phyloP scores from a whole-genome alignment of 208 protist species.

The Leishmania major region DNA sequence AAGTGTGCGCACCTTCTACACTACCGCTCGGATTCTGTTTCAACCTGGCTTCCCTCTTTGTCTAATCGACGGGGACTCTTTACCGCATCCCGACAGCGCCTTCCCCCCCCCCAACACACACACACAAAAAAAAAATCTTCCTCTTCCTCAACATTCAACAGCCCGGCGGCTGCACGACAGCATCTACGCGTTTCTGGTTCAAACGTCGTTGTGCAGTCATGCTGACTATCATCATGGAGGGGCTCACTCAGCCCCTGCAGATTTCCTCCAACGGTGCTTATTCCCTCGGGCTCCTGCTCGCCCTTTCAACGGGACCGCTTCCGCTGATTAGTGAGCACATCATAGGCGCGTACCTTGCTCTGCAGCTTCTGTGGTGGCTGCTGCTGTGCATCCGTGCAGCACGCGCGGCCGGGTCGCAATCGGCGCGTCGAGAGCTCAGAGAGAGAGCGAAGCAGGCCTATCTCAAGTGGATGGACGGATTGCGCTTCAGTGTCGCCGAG shows the following conservation, averaged over 20 bases:
- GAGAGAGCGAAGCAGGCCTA: neutral
- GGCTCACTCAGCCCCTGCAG: slow-evolving; percentile 10
- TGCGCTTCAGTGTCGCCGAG: slow-evolving; percentile 4
- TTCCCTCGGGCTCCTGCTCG: slow-evolving; percentile 3
- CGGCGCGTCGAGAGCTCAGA: slow-evolving; percentile 4
- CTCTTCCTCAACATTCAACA: neutral
- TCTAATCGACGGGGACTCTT: neutral
- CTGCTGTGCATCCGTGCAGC: slow-evolving; percentile 16
- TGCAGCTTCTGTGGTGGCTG: slow-evolving; percentile 19
- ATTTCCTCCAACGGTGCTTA: neutral
- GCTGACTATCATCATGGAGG: slow-evolving; percentile 5
- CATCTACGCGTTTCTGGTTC: neutral
- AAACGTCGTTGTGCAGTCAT: neutral
- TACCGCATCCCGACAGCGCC: neutral
- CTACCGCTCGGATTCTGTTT: slow-evolving; percentile 3
- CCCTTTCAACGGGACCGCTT: neutral
- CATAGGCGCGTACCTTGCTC: slow-evolving; percentile 13
- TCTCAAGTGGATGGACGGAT: slow-evolving; percentile 18
- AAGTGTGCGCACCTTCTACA: neutral
- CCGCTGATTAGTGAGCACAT: neutral
- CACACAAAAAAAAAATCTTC: too few relatives aligned
- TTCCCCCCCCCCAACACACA: too few relatives aligned
- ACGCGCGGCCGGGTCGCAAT: slow-evolving; percentile 24
- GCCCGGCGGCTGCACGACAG: neutral
- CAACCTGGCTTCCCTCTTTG: neutral